These are phyloP conservation scores for Volvox reticuliferus DNA, from an alignment of 139 green algal species.

Conservation along the genomic window DNA sequence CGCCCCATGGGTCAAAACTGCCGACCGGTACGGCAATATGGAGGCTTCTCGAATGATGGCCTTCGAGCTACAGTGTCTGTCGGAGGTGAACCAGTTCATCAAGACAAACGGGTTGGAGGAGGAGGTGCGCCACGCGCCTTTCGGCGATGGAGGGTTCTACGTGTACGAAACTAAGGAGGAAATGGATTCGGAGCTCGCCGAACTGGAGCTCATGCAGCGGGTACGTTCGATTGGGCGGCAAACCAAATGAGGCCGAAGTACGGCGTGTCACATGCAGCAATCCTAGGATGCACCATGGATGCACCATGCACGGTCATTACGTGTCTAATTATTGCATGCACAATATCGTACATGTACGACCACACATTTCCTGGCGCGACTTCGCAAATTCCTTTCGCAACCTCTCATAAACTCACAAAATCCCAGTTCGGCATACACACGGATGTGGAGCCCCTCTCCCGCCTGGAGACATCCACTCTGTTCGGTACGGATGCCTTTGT, in stretches of 20 bases:
- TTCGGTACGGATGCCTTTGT: slow-evolving; percentile 22
- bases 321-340: no score
- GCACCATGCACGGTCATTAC: no score
- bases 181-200: slow-evolving; percentile 35
- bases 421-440: slow-evolving; percentile 36
- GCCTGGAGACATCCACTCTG: background rate
- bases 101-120: background rate
- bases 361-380: no score
- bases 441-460: slow-evolving; percentile 13
- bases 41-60: slow-evolving; percentile 39
- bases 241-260: no score
- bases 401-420: background rate
- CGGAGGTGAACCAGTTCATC: slow-evolving; percentile 29
- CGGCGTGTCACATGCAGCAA: no score
- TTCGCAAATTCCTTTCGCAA: background rate
- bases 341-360: no score
- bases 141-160: slow-evolving; percentile 16
- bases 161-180: background rate
- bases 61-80: slow-evolving; percentile 39
- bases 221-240: background rate
- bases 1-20: slow-evolving; percentile 21
- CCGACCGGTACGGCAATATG: slow-evolving; percentile 12
- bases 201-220: slow-evolving; percentile 39
- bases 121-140: slow-evolving; percentile 42
- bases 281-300: no score